These are phyloP conservation scores for Paraleonurus japonicus DNA, from an alignment of 257 asterid genomes.

Conservation along the genomic window DNA sequence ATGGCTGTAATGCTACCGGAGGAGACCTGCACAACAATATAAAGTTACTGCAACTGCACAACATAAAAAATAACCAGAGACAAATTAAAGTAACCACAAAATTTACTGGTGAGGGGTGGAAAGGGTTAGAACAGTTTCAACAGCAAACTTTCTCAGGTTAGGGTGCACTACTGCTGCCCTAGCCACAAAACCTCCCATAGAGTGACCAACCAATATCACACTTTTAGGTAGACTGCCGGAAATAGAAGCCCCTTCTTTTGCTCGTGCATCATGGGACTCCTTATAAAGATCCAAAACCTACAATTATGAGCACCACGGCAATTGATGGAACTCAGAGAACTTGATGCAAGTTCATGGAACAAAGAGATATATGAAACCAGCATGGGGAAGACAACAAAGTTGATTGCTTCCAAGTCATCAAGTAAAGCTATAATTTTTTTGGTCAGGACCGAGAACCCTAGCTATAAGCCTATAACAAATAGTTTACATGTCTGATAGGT, in stretches of 20 bases:
- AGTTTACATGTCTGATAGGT: background rate
- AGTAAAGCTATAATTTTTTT: constrained; percentile 5
- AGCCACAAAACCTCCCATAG: constrained; percentile 99
- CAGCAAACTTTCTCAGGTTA: constrained; percentile 77
- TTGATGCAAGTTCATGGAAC: constrained; percentile 5
- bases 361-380: constrained; percentile 2
- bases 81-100: constrained; percentile 20
- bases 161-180: constrained; percentile 95
- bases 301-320: constrained; percentile 14
- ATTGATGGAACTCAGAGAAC: constrained; percentile 17
- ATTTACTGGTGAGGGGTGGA: constrained; percentile 95
- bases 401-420: constrained; percentile 16
- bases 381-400: background rate
- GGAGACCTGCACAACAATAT: constrained; percentile 64
- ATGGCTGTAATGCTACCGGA: constrained; percentile 90
- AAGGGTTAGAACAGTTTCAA: constrained; percentile 89
- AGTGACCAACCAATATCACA: constrained; percentile 96
- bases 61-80: constrained; percentile 18
- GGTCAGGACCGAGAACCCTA: constrained; percentile 8
- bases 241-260: constrained; percentile 67
- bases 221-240: constrained; percentile 66
- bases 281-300: constrained; percentile 86
- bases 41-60: constrained; percentile 24
- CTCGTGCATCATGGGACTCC: constrained; percentile 59
- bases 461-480: constrained; percentile 22